Percentiles rank a stretch among this genome's conserved stretches.
These are phyloP conservation scores for Nephromyces sp. DNA, from an alignment of 169 alveolate species.

Conservation along the genomic window DNA sequence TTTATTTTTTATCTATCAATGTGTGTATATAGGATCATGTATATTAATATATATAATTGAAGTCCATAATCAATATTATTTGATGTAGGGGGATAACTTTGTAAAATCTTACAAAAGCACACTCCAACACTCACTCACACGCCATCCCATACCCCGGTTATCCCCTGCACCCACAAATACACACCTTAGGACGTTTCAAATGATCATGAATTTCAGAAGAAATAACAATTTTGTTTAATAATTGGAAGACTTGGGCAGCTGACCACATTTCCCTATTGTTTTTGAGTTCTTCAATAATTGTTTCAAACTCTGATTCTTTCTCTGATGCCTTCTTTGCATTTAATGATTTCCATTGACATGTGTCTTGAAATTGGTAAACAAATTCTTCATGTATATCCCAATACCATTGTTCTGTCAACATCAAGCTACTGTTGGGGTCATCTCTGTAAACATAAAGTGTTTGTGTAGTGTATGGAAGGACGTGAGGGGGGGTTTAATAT, in stretches of 20 bases:
- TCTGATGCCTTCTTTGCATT: constrained; percentile 24
- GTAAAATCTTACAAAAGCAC: too few relatives aligned
- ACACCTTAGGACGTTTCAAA: not conserved
- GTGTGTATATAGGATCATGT: too few relatives aligned
- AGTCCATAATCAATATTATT: too few relatives aligned
- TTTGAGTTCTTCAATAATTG: not conserved
- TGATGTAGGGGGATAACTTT: too few relatives aligned
- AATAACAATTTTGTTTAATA: constrained; percentile 2
- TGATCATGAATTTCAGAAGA: constrained; percentile 7
- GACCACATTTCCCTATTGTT: constrained; percentile 13
- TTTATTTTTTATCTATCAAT: too few relatives aligned
- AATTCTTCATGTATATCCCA: constrained; percentile 71
- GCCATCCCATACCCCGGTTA: too few relatives aligned
- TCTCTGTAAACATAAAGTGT: too few relatives aligned
- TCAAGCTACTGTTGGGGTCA: constrained; percentile 41
- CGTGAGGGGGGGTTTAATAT: constrained; percentile 31
- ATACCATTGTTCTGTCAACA: constrained; percentile 65
- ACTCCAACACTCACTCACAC: too few relatives aligned
- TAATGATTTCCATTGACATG: constrained; percentile 40
- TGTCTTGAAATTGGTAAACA: constrained; percentile 64
- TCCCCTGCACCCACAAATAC: too few relatives aligned
- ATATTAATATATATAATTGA: too few relatives aligned
- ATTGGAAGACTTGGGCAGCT: constrained; percentile 7
- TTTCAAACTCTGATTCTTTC: constrained; percentile 40
- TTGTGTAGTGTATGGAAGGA: constrained; percentile 3